Base-by-base conservation (phyloP, 2,329 filamentous ascomycete genomes). In the Coniella vitis region DNA sequence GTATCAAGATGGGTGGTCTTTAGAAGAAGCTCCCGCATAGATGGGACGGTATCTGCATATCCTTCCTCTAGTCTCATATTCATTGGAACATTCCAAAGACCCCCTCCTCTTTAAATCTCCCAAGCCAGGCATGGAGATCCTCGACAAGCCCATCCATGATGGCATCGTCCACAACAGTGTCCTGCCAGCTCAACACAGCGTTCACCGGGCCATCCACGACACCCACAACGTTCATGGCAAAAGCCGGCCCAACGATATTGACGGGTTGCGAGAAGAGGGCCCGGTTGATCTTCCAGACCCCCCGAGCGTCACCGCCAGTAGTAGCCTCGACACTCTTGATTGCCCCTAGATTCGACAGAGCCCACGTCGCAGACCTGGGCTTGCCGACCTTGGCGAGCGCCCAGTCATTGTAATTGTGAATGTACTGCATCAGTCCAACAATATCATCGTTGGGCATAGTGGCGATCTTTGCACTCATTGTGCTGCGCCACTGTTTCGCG, bases 321-420 rank as follows among this genome's bases (percentile, higher is more conserved):
- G n/a, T n/a, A n/a, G n/a, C n/a, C 25, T 29, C 10, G 25, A 29
- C 5, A 1, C 51, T 47, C 4, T 61, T 57, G n/a, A 74, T 57
- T 13, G 64, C 63, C 1, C 78, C 77, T 4, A 79, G 51, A 56
- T 80, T 81, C 52, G 72, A 78, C 4, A 80, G 56, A 52, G 74
- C 71, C 70, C 75, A 80, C 1, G 73, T 71, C 3, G 56, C 56
- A 2, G 64, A 58, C 9, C 75, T 67, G 12, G 62, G 56, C 46
- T 64, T 59, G 1, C 74, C 74, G 14, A 77, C 57, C 55, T 70
- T 71, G 1, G 59, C 57, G 4, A 56, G 52, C 54, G 71, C 72
- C 52, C 67, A 71, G 2, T 57, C 55, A 35, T 61, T 59, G 62
- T 70, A 74, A 62, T 80, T 69, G 2, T 58, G 36, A 4, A 78